phyloP scores from a whole-genome alignment of 305 asterid species.

The Withania somnifera region DNA sequence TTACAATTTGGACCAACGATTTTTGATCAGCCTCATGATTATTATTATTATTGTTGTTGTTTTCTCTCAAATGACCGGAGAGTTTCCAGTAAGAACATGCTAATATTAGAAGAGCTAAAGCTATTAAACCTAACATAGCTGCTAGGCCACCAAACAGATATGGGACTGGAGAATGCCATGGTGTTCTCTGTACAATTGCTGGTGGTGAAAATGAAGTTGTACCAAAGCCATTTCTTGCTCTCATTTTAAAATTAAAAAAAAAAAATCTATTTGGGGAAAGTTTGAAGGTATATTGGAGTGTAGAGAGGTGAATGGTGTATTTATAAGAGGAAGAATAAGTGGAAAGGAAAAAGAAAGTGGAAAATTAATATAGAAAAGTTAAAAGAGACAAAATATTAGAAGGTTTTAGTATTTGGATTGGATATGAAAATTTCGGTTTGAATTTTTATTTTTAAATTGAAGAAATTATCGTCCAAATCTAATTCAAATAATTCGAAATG shows the following conservation, averaged over 20 bases:
- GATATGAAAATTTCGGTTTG: no score
- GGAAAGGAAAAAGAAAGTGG: neutral
- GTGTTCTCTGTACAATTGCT: slow-evolving; percentile 29
- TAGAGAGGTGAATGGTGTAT: neutral
- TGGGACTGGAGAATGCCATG: slow-evolving; percentile 68
- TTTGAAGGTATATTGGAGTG: neutral
- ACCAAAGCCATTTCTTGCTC: slow-evolving; percentile 16
- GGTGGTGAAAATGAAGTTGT: slow-evolving; percentile 20
- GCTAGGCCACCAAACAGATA: slow-evolving; percentile 69
- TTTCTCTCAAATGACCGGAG: slow-evolving; percentile 14
- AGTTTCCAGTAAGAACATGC: slow-evolving; percentile 69
- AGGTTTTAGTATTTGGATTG: neutral
- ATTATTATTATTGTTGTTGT: neutral
- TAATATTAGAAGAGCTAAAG: slow-evolving; percentile 52
- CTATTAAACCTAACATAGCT: slow-evolving; percentile 55
- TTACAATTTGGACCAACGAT: slow-evolving; percentile 13
- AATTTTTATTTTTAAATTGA: no score
- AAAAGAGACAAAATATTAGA: neutral
- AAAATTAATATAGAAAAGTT: neutral
- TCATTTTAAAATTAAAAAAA: slow-evolving; percentile 13
- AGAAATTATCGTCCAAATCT: no score
- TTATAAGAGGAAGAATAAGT: neutral
- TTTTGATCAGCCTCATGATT: neutral
- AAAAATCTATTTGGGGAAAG: neutral
- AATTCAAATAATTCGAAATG: no score